phyloP scores from a whole-genome alignment of 192 early-diverging fungal species.

The Irineochytrium annulatum region DNA sequence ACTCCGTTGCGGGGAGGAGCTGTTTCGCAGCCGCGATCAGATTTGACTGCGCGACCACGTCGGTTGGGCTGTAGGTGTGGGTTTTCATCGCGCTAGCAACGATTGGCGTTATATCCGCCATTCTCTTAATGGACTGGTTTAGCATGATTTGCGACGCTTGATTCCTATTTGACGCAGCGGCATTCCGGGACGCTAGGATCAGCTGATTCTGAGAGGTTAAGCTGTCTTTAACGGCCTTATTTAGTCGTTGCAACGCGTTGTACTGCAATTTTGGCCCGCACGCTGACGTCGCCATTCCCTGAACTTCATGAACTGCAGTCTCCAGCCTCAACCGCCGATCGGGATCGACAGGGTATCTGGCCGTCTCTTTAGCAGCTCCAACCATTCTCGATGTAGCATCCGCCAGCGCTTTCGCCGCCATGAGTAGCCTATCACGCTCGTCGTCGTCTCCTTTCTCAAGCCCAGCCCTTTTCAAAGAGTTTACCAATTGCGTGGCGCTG shows the following conservation, averaged over 20 bases:
- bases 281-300: slow-evolving; percentile 16
- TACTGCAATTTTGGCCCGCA: slow-evolving; percentile 34
- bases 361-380: slow-evolving; percentile 40
- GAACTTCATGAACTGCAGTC: slow-evolving; percentile 16
- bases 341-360: slow-evolving; percentile 23
- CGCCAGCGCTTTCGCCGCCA: slow-evolving; percentile 33
- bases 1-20: slow-evolving; percentile 36
- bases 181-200: slow-evolving; percentile 33
- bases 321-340: slow-evolving; percentile 3
- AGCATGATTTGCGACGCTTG: slow-evolving; percentile 49
- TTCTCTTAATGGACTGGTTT: slow-evolving; percentile 36
- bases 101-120: slow-evolving; percentile 37
- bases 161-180: slow-evolving; percentile 47
- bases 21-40: slow-evolving; percentile 45
- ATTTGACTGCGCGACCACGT: slow-evolving; percentile 38
- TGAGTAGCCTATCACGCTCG: slow-evolving; percentile 32
- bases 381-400: slow-evolving; percentile 48
- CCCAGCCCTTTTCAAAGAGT: slow-evolving; percentile 41
- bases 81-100: slow-evolving; percentile 29
- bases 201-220: slow-evolving; percentile 48
- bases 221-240: slow-evolving; percentile 41
- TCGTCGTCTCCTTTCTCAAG: slow-evolving; percentile 24
- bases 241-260: slow-evolving; percentile 34
- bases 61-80: slow-evolving; percentile 22
- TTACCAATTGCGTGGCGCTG: slow-evolving; percentile 43